Percentiles rank a stretch among this genome's conserved stretches.
These are phyloP conservation scores for Bryoerythrophyllum caledonicum DNA, from an alignment of 225 moss, liverwort and hornwort genomes.

Conservation along the genomic window DNA sequence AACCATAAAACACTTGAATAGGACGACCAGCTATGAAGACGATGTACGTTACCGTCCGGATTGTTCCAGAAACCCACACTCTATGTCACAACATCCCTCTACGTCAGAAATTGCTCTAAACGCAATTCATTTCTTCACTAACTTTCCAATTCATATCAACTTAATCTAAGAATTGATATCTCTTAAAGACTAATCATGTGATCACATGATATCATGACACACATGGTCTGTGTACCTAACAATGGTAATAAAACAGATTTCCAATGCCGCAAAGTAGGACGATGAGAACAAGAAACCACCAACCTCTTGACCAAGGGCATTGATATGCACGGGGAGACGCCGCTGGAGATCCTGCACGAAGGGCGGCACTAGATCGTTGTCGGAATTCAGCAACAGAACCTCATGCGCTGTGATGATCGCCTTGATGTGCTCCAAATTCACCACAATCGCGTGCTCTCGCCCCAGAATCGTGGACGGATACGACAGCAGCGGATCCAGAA, in stretches of 20 bases:
- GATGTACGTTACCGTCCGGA: neutral
- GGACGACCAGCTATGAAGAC: neutral
- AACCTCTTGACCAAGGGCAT: constrained; percentile 91
- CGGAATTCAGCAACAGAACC: constrained; percentile 85
- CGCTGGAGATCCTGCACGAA: constrained; percentile 83
- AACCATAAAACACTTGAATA: neutral
- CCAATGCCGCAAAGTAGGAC: neutral
- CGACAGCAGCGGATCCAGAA: constrained; percentile 87
- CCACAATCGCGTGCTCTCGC: constrained; percentile 97
- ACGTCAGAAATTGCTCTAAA: too few species aligned
- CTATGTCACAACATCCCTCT: neutral
- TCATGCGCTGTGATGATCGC: constrained; percentile 99
- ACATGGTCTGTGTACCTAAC: neutral
- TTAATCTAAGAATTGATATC: neutral
- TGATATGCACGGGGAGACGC: constrained; percentile 82
- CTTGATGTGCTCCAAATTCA: constrained; percentile 73
- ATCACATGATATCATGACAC: neutral
- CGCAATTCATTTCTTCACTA: neutral
- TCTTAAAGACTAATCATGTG: neutral
- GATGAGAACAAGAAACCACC: constrained; percentile 1
- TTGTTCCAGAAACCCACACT: constrained; percentile 13
- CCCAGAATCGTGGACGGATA: constrained; percentile 97
- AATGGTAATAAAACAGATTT: too few species aligned
- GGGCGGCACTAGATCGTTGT: constrained; percentile 68
- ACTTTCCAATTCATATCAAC: neutral